phyloP scores from a whole-genome alignment of 192 early-diverging fungal genomes.

The Mortierella claussenii region DNA sequence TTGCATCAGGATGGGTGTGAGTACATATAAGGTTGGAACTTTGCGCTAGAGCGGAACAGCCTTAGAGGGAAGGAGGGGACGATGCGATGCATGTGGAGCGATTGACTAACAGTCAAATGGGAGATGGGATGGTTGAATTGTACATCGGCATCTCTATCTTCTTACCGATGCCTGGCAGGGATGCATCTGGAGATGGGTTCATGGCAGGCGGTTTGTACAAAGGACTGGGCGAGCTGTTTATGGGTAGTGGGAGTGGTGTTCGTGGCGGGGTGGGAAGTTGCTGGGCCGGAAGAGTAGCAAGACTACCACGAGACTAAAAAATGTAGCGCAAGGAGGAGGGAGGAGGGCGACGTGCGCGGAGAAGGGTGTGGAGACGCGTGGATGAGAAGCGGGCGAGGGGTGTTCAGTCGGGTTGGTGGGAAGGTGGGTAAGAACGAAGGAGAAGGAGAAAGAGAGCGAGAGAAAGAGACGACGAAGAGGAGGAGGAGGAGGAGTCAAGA shows the following conservation, averaged over 20 bases:
- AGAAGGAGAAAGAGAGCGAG: not conserved
- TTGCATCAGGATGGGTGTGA: no score
- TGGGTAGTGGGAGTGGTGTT: no score
- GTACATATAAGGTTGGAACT: no score
- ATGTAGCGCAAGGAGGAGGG: not conserved
- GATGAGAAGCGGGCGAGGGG: not conserved
- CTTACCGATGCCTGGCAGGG: slow-evolving; percentile 45
- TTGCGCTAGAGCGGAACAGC: no score
- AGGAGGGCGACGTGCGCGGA: not conserved
- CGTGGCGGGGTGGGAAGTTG: no score
- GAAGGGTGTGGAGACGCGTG: not conserved
- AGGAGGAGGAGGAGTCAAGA: not conserved
- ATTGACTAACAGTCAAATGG: no score
- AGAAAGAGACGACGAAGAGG: not conserved
- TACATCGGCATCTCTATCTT: not conserved
- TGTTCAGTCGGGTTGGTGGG: not conserved
- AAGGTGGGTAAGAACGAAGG: not conserved
- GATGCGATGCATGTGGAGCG: slow-evolving; percentile 1
- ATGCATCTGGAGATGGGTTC: slow-evolving; percentile 38
- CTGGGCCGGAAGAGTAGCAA: no score
- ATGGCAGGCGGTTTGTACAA: no score
- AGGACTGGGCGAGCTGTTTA: no score
- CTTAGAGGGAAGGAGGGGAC: no score
- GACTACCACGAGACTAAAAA: not conserved
- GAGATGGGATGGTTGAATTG: not conserved